Evolutionary conservation across 169 alveolate genomes (phyloP), one percentile per base, ranked within the genome.

Genomic region (Plasmodium chabaudi): DNA sequence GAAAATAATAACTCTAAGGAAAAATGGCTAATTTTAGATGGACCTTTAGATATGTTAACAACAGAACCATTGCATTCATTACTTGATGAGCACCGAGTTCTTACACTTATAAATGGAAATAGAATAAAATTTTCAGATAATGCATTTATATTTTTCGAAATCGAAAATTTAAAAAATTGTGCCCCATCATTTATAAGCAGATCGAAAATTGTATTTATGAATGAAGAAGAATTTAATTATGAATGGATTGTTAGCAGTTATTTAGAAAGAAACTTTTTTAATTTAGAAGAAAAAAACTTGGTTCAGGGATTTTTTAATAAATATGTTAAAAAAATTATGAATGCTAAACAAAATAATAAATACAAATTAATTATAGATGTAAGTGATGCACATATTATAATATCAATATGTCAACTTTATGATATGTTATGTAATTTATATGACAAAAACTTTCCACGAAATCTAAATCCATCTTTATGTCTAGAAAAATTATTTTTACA

Each of bases 31-130:
- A 96, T 99, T 56, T 97, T 98, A 89, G 99, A 99, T 93, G 99
- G 99, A 3, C 99, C 98, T 70, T 97, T 99, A 9, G 99, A 98
- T 77, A 99, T 99, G 12, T 98, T 98, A 70, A 98, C 99, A 99
- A 99, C 99, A 19, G 99, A 99, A 92, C 98, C 97, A 60, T 95
- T 99, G 65, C 98, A 99, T 95, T 97, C 99, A 4, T 99, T 98
- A 5, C 94, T 99, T 60, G 99, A 99, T 92, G 99, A 99, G 92
- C 98, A 98, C 93, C 97, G 97, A 88, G 95, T 98, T 23, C 93
- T 98, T 12, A 98, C 99, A 2, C 93, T 98, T 44, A 99, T 98
- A 6, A 97, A 96, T 67, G 99, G 99, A 42, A 99, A 98, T 92
- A 92, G 99, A 61, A 93, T 99, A 25, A 94, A 93, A 53, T 95